phyloP scores from a whole-genome alignment of 2,329 filamentous ascomycete species.

The Fusarium sacchari region DNA sequence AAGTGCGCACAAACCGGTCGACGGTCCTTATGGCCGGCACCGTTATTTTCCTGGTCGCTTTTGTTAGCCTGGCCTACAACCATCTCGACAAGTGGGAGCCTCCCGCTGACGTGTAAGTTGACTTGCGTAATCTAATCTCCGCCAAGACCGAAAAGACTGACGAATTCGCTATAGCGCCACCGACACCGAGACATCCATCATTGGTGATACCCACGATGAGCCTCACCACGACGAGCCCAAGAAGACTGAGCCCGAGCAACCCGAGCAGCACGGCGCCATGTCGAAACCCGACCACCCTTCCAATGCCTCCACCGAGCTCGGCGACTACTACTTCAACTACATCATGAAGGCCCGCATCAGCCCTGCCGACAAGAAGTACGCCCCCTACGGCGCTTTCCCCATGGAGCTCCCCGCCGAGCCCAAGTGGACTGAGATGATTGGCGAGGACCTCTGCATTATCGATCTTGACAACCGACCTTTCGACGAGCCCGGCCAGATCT shows the following conservation, averaged over 20 bases:
- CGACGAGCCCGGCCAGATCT: conserved; percentile 49
- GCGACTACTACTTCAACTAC: conserved; percentile 47
- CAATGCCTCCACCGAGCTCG: conserved; percentile 41
- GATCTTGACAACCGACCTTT: conserved; percentile 57
- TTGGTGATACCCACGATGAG: conserved; percentile 8
- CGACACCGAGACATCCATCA: conserved; percentile 38
- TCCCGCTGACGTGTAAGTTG: conserved; percentile 40
- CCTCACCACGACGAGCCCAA: conserved; percentile 7
- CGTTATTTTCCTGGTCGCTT: conserved; percentile 47
- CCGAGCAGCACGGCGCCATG: conserved; percentile 17
- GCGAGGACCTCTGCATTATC: conserved; percentile 56
- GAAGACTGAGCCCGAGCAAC: conserved; percentile 13
- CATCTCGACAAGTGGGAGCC: conserved; percentile 46
- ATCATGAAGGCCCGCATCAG: conserved; percentile 45
- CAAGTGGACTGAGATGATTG: conserved; percentile 49
- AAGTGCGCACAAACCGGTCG: conserved; percentile 46
- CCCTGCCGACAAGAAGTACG: conserved; percentile 43
- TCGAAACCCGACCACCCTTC: conserved; percentile 23
- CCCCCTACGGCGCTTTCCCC: conserved; percentile 48
- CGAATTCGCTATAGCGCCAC: conserved; percentile 17
- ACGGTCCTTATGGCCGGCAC: conserved; percentile 44
- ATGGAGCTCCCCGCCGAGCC: conserved; percentile 44
- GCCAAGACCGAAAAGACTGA: conserved; percentile 11
- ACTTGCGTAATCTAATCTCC: neutral
- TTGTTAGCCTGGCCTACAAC: conserved; percentile 48